Conservation (phyloP, 495 filamentous ascomycete genomes). For the Penicillium turbatum region DNA sequence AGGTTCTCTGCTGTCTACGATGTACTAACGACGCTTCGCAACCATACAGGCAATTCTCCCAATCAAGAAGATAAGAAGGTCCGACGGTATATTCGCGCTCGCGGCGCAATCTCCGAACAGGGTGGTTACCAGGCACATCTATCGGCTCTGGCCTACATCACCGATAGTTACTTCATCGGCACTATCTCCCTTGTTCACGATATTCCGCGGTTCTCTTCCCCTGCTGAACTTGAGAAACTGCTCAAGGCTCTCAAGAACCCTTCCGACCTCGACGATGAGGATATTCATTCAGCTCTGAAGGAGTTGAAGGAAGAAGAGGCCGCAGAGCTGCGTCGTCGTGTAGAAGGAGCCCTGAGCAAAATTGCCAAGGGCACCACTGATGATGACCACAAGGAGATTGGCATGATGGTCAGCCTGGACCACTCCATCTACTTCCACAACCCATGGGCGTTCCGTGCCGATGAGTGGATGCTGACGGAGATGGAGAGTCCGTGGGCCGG, state of each 20-base stretch:
- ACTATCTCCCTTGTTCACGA: conserved; percentile 76
- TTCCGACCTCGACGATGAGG: conserved; percentile 43
- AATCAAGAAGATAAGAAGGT: conserved; percentile 62
- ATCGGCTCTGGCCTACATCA: conserved; percentile 85
- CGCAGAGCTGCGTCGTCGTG: conserved; percentile 33
- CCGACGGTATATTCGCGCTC: conserved; percentile 74
- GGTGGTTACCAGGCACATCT: conserved; percentile 78
- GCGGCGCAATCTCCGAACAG: conserved; percentile 64
- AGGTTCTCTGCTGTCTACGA: background rate
- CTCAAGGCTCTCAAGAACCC: conserved; percentile 45
- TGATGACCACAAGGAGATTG: conserved; percentile 47
- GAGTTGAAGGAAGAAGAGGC: conserved; percentile 45
- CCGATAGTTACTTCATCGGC: conserved; percentile 86
- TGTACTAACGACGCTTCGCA: background rate
- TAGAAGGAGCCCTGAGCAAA: conserved; percentile 35
- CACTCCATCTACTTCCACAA: conserved; percentile 95
- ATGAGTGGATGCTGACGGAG: conserved; percentile 93
- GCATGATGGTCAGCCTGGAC: conserved; percentile 96
- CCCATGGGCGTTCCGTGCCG: conserved; percentile 69
- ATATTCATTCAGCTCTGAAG: conserved; percentile 36
- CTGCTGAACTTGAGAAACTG: conserved; percentile 33
- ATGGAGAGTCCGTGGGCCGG: conserved; percentile 93
- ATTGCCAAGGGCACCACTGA: conserved; percentile 18
- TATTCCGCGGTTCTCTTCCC: conserved; percentile 57
- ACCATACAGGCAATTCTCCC: conserved; percentile 30